These are phyloP conservation scores for Aphanocladium album DNA, from an alignment of 2,329 filamentous ascomycete genomes.

Conservation along the genomic window DNA sequence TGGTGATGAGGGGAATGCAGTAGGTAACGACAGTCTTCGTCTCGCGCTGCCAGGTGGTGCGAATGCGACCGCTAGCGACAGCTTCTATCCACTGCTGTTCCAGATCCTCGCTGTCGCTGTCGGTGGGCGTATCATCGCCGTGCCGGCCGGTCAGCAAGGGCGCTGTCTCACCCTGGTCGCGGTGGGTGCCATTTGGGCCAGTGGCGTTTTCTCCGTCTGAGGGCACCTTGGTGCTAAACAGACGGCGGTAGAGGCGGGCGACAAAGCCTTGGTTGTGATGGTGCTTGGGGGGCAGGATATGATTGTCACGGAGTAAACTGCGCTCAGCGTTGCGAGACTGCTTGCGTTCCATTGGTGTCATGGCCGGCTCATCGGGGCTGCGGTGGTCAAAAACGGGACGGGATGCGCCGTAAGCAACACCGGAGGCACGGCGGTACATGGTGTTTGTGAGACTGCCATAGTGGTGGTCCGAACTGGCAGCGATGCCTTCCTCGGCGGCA, in stretches of 20 bases:
- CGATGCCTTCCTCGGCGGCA: conserved; percentile 25
- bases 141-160: conserved; percentile 35
- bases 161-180: conserved; percentile 31
- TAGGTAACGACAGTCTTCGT: conserved; percentile 72
- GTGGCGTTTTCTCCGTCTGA: conserved; percentile 34
- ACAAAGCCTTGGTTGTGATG: conserved; percentile 30
- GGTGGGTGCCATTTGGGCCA: background rate
- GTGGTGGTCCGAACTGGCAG: conserved; percentile 36
- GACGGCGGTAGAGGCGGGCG: conserved; percentile 37
- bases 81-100: conserved; percentile 81
- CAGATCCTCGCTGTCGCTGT: conserved; percentile 51
- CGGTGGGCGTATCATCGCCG: conserved; percentile 28
- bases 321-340: conserved; percentile 54
- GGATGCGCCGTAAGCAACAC: conserved; percentile 66
- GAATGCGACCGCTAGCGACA: conserved; percentile 72
- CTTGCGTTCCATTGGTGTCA: conserved; percentile 52
- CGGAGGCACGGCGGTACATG: conserved; percentile 71
- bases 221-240: conserved; percentile 54
- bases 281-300: conserved; percentile 60
- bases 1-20: conserved; percentile 63
- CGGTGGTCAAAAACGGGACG: conserved; percentile 64
- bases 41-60: conserved; percentile 88
- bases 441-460: conserved; percentile 19
- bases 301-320: conserved; percentile 60
- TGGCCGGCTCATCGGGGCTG: conserved; percentile 37